Evolutionary conservation across 225 moss, liverwort and hornwort genomes (phyloP).

Genomic region (Straminergon stramineum): DNA sequence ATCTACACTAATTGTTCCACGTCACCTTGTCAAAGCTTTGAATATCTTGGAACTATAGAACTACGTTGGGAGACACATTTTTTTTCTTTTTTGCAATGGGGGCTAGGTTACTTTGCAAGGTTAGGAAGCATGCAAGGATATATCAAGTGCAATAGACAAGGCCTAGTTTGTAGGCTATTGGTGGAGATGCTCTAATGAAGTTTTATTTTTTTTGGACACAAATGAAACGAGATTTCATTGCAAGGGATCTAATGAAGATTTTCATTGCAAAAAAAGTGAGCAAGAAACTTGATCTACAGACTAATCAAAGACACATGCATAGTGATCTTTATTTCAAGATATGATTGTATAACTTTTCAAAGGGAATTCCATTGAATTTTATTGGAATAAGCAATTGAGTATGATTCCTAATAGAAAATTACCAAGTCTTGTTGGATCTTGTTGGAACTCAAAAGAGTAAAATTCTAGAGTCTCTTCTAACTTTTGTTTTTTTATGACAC

Average conservation of each 20-base stretch:
- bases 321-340: background rate
- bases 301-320: fast-evolving
- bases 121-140: background rate
- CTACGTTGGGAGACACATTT: no score
- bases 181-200: background rate
- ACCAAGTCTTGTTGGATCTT: background rate
- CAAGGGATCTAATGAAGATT: background rate
- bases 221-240: no score
- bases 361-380: fast-evolving
- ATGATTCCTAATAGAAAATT: background rate
- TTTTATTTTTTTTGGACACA: no score
- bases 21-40: fast-evolving
- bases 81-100: fast-evolving
- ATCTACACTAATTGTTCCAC: background rate
- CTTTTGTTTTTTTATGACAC: no score
- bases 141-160: fast-evolving
- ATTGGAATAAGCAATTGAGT: fast-evolving
- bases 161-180: fast-evolving
- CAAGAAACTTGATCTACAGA: background rate
- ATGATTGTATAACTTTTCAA: background rate
- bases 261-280: background rate
- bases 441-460: background rate
- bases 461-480: background rate
- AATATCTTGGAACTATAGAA: background rate
- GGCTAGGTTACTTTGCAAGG: fast-evolving